Evolutionary conservation across 345 rosid species (phyloP), one percentile per base, ranked within the genome.

Genomic region (Sonneratia alba): DNA sequence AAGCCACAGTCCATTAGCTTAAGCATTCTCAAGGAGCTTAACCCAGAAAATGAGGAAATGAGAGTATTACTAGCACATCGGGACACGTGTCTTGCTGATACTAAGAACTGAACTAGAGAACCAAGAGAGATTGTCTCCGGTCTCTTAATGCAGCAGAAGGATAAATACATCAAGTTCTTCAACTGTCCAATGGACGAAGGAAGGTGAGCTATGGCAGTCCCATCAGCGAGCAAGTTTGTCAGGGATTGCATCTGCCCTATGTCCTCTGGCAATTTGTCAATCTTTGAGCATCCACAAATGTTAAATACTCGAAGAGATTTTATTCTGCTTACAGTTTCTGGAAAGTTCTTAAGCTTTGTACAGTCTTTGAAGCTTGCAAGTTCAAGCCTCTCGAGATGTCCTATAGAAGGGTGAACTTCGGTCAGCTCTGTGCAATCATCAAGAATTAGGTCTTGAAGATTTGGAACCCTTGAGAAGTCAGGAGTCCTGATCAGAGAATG

Each of bases 211-310:
- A 62, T 13, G 37, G 34, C 66, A 62, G 36, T 62, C 34, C 66
- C 36, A 24, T 62, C 66, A 6, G 66, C 36, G 18, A 62, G 34
- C 66, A 62, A 62, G 37, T 62, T 36, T 36, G 37, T 3, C 66
- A 22, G 37, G 37, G 66, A 62, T 21, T 27, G 37, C 37, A 62
- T 24, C 36, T 24, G 32, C 18, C 18, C 66, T 24, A 62, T 27
- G 7, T 24, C n/a, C 66, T 24, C 36, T 13, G 66, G 66, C 36
- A 62, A 62, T 62, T 62, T 62, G 7, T 62, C 34, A 62, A 62
- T 62, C 66, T 62, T 24, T 24, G 37, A 62, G 66, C 66, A 62
- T 36, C 66, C 66, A 24, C 37, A 62, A 12, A 62, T 62, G 66
- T 62, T 62, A 14, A 62, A 8, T 9, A 62, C 27, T 22, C 18